Evolutionary conservation across 2,329 filamentous ascomycete genomes (phyloP), one percentile per base, ranked within the genome.

Genomic region (Trichoderma cornu-damae): DNA sequence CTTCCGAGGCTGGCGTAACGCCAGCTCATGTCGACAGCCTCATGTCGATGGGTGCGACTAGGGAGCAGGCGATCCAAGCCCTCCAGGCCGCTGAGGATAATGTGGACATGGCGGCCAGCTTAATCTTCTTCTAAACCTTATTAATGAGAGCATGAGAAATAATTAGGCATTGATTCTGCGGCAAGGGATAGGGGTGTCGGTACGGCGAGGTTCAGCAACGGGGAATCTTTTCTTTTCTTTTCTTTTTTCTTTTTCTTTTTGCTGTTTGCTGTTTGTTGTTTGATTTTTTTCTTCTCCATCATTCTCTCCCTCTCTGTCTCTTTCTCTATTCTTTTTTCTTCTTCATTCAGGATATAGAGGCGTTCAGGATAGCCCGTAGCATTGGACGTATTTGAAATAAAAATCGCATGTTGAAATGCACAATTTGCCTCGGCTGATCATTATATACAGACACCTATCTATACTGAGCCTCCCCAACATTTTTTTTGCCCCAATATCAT

Each of bases 21-120:
- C 82, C 84, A 49, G 85, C 87, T 62, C 80, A 87, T 30, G 85
- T 97, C 56, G 83, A 89, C 51, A 87, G 87, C 66, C 82, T 97
- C 35, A 80, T 88, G 47, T 82, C 84, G 46, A 78, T 97, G 62
- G 92, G 93, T 0, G 91, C 94, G 63, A 83, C 86, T 2, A 80
- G 86, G 53, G 81, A 88, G 60, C 82, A 90, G 64, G 93, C 92
- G 1, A 79, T 94, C 52, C 84, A 87, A 59, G 91, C 92, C 2
- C 76, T 99, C 51, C 84, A 91, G 66, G 89, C 90, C 28, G 89
- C 89, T 14, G 85, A 85, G 18, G 93, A 94, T 18, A 89, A 97
- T 67, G 83, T 96, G 6, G 90, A 97, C 61, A 84, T 86, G 62
- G 93, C 93, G n/a, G 92, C 91, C 46, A 86, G 87, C 48, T 79